Evolutionary conservation across 441 rosid genomes (phyloP), one percentile per base, ranked within the genome.

Genomic region (Geranium incanum): DNA sequence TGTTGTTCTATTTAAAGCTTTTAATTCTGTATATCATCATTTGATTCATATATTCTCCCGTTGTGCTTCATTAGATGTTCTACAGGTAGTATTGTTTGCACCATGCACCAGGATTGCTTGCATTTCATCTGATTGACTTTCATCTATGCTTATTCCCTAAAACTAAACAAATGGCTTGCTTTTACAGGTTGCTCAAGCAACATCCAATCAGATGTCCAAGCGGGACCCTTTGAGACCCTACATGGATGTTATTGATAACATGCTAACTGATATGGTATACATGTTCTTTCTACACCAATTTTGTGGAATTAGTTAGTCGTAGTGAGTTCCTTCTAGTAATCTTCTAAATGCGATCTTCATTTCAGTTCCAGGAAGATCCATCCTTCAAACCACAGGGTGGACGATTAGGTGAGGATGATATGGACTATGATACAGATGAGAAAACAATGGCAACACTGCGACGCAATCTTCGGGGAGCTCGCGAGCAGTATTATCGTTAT

Each of bases 301-400:
- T 15, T 68, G 16, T 52, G 39, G 67, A 33, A 48, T 71, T 15
- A 7, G 7, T 48, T 68, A 55, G 66, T 65, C 33, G 68, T 48
- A 70, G 13, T 64, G 36, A 64, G 50, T n/a, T 70, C 16, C 36
- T 74, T 23, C n/a, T 70, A 62, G 38, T 68, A 78, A 64, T 70
- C 3, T 73, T 23, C 72, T 59, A 12, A 18, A 71, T 66, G 65
- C 68, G 66, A 66, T 77, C 15, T 72, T 81, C 70, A 77, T 79
- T 74, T n/a, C 82, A 90, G 98, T 86, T 95, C 75, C 87, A 86
- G 77, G 86, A 85, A 79, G 99, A 95, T 52, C 92, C 95, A 74
- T 87, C 95, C 69, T 90, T 95, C 79, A 92, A 92, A 81, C 98
- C 98, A 8, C 98, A 95, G 84, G 99, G 99, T 76, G 99, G 99